These are phyloP conservation scores for Aspergillus sclerotiicarbonarius DNA, from an alignment of 495 filamentous ascomycete genomes.

Conservation along the genomic window DNA sequence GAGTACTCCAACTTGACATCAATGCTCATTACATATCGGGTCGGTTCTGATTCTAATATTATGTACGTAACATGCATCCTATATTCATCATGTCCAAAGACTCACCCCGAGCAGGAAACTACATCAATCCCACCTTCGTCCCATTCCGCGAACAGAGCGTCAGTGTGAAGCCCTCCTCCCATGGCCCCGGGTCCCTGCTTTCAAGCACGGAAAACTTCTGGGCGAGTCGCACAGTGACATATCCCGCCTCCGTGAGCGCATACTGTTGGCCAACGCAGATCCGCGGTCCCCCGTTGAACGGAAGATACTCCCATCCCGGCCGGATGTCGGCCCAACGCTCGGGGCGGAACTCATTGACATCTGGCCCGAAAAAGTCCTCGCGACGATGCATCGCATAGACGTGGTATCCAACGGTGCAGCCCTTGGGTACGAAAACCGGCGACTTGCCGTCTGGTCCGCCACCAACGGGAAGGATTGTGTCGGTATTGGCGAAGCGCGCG, in stretches of 20 bases:
- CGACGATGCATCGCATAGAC: slow-evolving; percentile 74
- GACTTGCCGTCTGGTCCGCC: slow-evolving; percentile 65
- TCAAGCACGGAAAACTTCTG: slow-evolving; percentile 55
- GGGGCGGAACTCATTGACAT: slow-evolving; percentile 56
- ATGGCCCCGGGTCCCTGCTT: slow-evolving; percentile 22
- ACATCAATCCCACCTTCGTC: slow-evolving; percentile 11
- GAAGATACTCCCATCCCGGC: slow-evolving; percentile 62
- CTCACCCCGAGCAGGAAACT: background rate
- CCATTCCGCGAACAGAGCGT: slow-evolving; percentile 12
- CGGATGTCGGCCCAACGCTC: slow-evolving; percentile 60
- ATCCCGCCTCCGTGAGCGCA: slow-evolving; percentile 70
- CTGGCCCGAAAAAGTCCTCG: slow-evolving; percentile 35
- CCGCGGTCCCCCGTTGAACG: slow-evolving; percentile 72
- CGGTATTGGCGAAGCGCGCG: slow-evolving; percentile 60
- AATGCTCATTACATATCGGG: background rate
- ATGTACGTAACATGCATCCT: too few relatives aligned
- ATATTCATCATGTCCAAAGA: background rate
- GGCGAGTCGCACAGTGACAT: slow-evolving; percentile 62
- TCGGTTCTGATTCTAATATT: too few relatives aligned
- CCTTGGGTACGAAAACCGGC: slow-evolving; percentile 63
- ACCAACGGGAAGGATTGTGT: slow-evolving; percentile 71
- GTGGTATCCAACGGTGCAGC: slow-evolving; percentile 47
- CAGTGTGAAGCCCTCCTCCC: slow-evolving; percentile 17
- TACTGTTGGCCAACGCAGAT: slow-evolving; percentile 76
- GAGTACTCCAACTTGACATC: background rate